Evolutionary conservation across 192 early-diverging fungal genomes (phyloP), one percentile per base, ranked within the genome.

Genomic region (Neocallimastix lanati): DNA sequence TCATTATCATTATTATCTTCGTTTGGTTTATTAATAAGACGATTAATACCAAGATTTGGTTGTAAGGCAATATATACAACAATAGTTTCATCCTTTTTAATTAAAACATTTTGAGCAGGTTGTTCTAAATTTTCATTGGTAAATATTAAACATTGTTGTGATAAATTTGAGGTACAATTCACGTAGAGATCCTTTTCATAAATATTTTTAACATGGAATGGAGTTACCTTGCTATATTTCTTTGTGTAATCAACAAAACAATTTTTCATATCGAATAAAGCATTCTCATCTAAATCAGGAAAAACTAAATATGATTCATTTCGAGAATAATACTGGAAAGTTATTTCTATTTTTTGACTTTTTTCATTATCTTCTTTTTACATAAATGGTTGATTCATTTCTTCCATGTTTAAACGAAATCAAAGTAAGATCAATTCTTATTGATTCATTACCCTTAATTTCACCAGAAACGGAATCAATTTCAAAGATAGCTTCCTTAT

Each of bases 171-270:
- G 28, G 88, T 87, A 40, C 90, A 92, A 16, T 90, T 90, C 21
- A 94, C 87, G 58, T 86, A 86, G 1, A 94, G 30, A 25, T 88
- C 85, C 38, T 92, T 86, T 28, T 88, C 87, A 0, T 92, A 89
- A 30, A 90, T 85, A 79, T 96, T 96, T 58, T 92, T 86, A 0
- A 95, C 85, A 18, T 88, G 80, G 29, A 94, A 84, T 18, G 93
- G 88, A 0, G 90, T 86, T 1, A 94, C 89, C 78, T 90, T 90
- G 6, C 93, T 92, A 80, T 88, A 96, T 82, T 92, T 93, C n/a
- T 87, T 86, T 4, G 88, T 86, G 1, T 89, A n/a, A n/a, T n/a
- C n/a, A n/a, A n/a, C n/a, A n/a, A n/a, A n/a, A n/a, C n/a, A n/a
- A n/a, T n/a, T n/a, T 0, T 96, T 92, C 36, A 96, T 80, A 29